phyloP scores from a whole-genome alignment of 495 filamentous ascomycete genomes.

The Penicillium bovifimosum region DNA sequence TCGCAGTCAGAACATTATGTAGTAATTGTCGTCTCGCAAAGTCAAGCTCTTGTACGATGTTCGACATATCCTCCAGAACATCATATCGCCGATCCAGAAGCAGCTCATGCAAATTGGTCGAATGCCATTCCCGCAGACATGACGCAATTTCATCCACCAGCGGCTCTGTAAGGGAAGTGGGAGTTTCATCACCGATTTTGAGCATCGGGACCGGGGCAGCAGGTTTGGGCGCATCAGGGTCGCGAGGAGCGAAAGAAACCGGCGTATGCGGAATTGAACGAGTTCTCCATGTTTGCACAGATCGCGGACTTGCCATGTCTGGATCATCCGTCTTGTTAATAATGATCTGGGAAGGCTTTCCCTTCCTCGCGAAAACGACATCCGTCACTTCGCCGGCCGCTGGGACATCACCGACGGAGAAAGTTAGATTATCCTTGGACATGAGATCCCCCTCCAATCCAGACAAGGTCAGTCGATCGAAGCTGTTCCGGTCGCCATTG shows the following conservation, averaged over 20 bases:
- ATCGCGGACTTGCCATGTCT: constrained; percentile 25
- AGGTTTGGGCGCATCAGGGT: constrained; percentile 63
- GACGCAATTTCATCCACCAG: constrained; percentile 96
- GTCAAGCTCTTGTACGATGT: constrained; percentile 73
- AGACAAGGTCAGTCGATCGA: constrained; percentile 18
- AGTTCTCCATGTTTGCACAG: constrained; percentile 9
- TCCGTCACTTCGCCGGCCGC: constrained; percentile 30
- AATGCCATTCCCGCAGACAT: constrained; percentile 96
- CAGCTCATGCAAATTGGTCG: constrained; percentile 92
- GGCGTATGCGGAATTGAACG: constrained; percentile 36
- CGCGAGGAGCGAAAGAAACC: constrained; percentile 32
- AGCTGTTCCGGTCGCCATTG: constrained; percentile 31
- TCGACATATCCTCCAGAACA: constrained; percentile 73
- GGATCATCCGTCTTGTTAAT: constrained; percentile 37
- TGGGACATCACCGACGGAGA: constrained; percentile 26
- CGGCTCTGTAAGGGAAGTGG: constrained; percentile 80
- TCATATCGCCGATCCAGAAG: constrained; percentile 75
- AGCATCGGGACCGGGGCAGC: constrained; percentile 94
- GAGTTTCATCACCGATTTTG: constrained; percentile 94
- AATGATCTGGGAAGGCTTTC: constrained; percentile 38
- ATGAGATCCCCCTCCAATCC: constrained; percentile 17
- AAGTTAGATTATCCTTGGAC: constrained; percentile 27
- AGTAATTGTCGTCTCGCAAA: constrained; percentile 80
- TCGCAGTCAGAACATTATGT: constrained; percentile 82
- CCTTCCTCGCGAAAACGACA: constrained; percentile 38